phyloP scores from a whole-genome alignment of 2,329 filamentous ascomycete species.

The Capronia epimyces region DNA sequence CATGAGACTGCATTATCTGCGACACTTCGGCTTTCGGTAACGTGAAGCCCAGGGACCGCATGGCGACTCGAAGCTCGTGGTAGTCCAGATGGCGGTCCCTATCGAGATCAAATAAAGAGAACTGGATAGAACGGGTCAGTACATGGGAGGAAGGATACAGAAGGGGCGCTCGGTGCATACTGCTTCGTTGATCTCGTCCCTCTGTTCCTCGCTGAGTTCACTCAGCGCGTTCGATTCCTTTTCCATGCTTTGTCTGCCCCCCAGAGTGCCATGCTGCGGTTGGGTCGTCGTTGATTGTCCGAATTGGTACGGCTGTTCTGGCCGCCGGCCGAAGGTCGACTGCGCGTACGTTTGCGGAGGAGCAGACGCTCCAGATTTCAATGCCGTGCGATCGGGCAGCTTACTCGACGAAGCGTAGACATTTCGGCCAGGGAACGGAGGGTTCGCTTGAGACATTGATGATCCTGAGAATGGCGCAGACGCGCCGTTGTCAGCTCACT shows the following conservation, averaged over 20 bases:
- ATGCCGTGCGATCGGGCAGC: constrained; percentile 45
- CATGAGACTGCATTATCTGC: constrained; percentile 72
- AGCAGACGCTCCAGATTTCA: constrained; percentile 18
- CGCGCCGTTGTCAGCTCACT: constrained; percentile 16
- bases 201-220: constrained; percentile 75
- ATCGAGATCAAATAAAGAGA: constrained; percentile 93
- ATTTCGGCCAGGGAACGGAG: constrained; percentile 52
- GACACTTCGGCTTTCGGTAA: constrained; percentile 81
- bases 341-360: constrained; percentile 39
- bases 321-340: constrained; percentile 40
- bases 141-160: neutral
- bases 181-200: constrained; percentile 88
- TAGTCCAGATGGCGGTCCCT: constrained; percentile 93
- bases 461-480: constrained; percentile 5
- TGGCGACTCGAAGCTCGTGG: constrained; percentile 94
- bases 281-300: constrained; percentile 38
- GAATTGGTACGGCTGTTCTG: constrained; percentile 31
- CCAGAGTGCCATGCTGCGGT: constrained; percentile 37
- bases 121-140: constrained; percentile 48
- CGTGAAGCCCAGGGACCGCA: constrained; percentile 92
- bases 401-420: constrained; percentile 49
- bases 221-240: constrained; percentile 48
- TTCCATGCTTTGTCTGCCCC: constrained; percentile 39
- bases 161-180: constrained; percentile 46
- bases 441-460: constrained; percentile 35